A percentile compares a stretch with the other conserved stretches of the same genome.
phyloP scores from a whole-genome alignment of 805 yeast genomes.

The Wickerhamomyces strasburgensis region DNA sequence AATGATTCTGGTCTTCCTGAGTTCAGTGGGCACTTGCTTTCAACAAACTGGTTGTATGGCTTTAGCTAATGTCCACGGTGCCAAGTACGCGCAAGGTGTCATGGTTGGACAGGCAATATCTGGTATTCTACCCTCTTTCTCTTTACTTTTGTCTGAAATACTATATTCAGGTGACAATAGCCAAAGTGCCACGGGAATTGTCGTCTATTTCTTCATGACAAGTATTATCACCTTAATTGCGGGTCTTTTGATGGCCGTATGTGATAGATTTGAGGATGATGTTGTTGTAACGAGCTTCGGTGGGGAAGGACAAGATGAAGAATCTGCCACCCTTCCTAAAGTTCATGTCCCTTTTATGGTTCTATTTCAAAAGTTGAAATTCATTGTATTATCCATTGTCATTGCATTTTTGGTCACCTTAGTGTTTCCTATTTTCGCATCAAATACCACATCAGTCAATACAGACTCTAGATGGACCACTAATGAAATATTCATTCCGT shows the following conservation, averaged over 20 bases:
- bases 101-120: slow-evolving; percentile 95
- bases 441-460: slow-evolving; percentile 52
- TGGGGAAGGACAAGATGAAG: slow-evolving; percentile 1
- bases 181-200: slow-evolving; percentile 22
- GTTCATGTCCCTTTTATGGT: slow-evolving; percentile 53
- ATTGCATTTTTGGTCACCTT: slow-evolving; percentile 70
- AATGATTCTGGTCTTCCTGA: slow-evolving; percentile 56
- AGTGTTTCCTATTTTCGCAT: slow-evolving; percentile 87
- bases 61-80: slow-evolving; percentile 68
- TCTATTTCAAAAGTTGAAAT: slow-evolving; percentile 58
- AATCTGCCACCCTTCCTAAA: slow-evolving; percentile 3
- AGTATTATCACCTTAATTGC: slow-evolving; percentile 41
- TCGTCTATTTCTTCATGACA: slow-evolving; percentile 46
- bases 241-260: slow-evolving; percentile 34
- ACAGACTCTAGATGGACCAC: slow-evolving; percentile 21
- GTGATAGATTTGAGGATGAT: slow-evolving; percentile 23
- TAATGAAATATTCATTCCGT: slow-evolving; percentile 55
- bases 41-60: slow-evolving; percentile 93
- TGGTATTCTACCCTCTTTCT: slow-evolving; percentile 84
- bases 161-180: slow-evolving; percentile 21
- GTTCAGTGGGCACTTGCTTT: slow-evolving; percentile 72
- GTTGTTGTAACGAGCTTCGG: slow-evolving; percentile 12
- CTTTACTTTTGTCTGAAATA: slow-evolving; percentile 52
- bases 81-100: slow-evolving; percentile 78
- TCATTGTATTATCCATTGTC: slow-evolving; percentile 65